phyloP scores from a whole-genome alignment of 2,329 filamentous ascomycete genomes.

The Didymella arachidicola region DNA sequence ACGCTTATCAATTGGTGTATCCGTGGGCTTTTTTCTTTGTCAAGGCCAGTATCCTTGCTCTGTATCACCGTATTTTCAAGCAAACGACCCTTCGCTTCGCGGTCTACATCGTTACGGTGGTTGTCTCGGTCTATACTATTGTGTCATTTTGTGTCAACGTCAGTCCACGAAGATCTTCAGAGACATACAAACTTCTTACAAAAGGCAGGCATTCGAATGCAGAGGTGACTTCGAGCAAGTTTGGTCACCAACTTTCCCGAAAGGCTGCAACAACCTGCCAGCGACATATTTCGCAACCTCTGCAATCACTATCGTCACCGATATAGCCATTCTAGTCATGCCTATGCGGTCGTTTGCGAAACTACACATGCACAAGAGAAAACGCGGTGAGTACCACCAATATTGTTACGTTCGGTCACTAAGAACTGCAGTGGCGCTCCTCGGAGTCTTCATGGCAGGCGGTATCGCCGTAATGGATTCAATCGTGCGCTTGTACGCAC shows the following conservation, averaged over 20 bases:
- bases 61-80: conserved; percentile 33
- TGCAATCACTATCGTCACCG: conserved; percentile 29
- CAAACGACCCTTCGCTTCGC: conserved; percentile 23
- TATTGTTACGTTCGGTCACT: no score
- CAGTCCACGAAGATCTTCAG: no score
- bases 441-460: conserved; percentile 2
- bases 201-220: conserved; percentile 31
- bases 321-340: conserved; percentile 29
- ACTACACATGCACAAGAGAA: conserved; percentile 25
- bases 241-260: conserved; percentile 31
- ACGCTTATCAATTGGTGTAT: conserved; percentile 37
- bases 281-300: conserved; percentile 31
- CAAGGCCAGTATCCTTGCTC: conserved; percentile 34
- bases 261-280: conserved; percentile 30
- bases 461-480: not conserved
- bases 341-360: conserved; percentile 29
- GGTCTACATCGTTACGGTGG: not conserved
- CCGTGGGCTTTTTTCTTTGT: conserved; percentile 34
- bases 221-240: conserved; percentile 22
- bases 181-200: not conserved
- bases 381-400: no score
- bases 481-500: not conserved
- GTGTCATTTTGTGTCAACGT: conserved; percentile 27
- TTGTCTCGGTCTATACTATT: not conserved
- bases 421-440: no score